Evolutionary conservation across 768 basidiomycete species (phyloP).

Genomic region (Macrolepiota albuminosa): DNA sequence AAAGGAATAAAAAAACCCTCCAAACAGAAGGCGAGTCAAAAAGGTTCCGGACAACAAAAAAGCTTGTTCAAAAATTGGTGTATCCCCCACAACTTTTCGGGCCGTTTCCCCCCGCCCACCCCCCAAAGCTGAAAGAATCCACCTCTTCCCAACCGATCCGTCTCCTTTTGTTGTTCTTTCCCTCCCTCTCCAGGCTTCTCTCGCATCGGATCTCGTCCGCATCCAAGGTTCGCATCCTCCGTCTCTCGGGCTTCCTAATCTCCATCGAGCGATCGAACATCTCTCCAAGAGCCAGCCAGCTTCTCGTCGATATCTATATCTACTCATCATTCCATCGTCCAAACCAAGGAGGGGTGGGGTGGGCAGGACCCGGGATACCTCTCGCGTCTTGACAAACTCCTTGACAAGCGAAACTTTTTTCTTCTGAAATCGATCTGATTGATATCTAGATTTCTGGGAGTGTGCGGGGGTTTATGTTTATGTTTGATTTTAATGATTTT

Average conservation of each 20-base stretch:
- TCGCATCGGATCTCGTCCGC: constrained; percentile 7
- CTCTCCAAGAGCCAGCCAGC: not conserved
- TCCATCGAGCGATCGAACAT: constrained; percentile 1
- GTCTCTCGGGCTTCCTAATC: not conserved
- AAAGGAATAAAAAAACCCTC: not conserved
- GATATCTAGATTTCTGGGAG: not conserved
- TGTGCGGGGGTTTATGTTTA: too few species aligned
- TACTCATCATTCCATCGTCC: not conserved
- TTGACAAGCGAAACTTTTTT: not conserved
- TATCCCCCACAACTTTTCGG: not conserved
- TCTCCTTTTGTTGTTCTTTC: not conserved
- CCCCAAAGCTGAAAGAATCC: not conserved
- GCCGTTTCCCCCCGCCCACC: not conserved
- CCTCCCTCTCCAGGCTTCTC: not conserved
- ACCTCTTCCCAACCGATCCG: not conserved
- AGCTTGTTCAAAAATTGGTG: not conserved
- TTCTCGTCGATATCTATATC: constrained; percentile 8
- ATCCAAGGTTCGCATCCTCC: not conserved
- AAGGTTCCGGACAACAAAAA: constrained; percentile 2
- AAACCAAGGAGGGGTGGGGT: constrained; percentile 6
- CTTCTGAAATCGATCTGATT: not conserved
- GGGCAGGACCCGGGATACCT: constrained; percentile 14
- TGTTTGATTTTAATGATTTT: not conserved
- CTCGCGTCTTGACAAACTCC: not conserved
- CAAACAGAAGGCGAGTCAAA: not conserved